Evolutionary conservation across 441 rosid species (phyloP).

Genomic region (Cnidoscolus chayamansa): DNA sequence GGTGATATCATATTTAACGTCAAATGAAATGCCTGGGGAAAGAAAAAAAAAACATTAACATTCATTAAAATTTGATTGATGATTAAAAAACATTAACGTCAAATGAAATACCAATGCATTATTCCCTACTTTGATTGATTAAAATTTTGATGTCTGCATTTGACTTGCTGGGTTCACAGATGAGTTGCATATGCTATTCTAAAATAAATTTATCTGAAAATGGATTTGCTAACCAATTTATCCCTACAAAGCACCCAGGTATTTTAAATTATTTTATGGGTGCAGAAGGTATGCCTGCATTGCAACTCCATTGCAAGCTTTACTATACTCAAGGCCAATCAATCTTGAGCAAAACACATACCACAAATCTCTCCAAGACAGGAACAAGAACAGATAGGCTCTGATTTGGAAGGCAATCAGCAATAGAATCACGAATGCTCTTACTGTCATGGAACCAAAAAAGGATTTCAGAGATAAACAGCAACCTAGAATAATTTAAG

Average conservation of each 20-base stretch:
- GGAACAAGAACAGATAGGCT: conserved; percentile 74
- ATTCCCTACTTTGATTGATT: too few relatives aligned
- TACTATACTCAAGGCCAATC: neutral
- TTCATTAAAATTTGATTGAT: neutral
- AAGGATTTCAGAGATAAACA: neutral
- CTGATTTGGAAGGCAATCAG: conserved; percentile 71
- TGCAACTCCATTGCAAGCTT: neutral
- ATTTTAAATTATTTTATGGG: too few relatives aligned
- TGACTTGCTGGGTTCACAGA: too few relatives aligned
- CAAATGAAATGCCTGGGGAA: conserved; percentile 77
- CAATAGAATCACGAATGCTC: conserved; percentile 70
- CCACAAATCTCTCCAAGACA: conserved; percentile 98
- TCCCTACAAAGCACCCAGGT: too few relatives aligned
- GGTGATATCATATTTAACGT: conserved; percentile 89
- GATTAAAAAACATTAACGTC: too few relatives aligned
- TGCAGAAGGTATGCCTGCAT: neutral
- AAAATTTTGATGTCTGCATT: too few relatives aligned
- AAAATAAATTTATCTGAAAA: too few relatives aligned
- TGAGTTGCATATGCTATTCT: too few relatives aligned
- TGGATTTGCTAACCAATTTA: too few relatives aligned
- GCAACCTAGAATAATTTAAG: neutral
- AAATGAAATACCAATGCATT: neutral
- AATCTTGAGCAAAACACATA: conserved; percentile 34
- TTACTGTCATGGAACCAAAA: conserved; percentile 48
- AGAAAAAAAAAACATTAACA: neutral